phyloP scores from a whole-genome alignment of 2,329 filamentous ascomycete genomes.

The Aspergillus nomiae region DNA sequence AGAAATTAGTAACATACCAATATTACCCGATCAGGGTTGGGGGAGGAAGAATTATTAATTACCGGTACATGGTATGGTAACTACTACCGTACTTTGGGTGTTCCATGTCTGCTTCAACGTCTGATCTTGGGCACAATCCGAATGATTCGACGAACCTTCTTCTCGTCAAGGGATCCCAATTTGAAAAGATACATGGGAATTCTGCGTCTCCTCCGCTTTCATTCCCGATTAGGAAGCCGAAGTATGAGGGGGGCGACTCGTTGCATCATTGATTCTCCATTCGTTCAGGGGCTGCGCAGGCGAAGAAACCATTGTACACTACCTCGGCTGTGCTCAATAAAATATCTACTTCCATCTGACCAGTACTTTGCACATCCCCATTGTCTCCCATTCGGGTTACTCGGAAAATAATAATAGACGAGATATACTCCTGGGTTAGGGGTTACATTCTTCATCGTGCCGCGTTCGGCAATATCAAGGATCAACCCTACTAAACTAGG shows the following conservation, averaged over 20 bases:
- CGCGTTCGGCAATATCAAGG: neutral
- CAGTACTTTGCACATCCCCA: neutral
- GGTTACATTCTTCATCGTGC: neutral
- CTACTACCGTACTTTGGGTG: neutral
- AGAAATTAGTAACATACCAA: neutral
- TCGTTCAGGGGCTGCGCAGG: neutral
- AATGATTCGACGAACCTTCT: neutral
- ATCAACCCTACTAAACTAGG: neutral
- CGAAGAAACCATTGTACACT: neutral
- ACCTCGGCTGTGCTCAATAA: neutral
- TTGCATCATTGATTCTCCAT: conserved; percentile 4
- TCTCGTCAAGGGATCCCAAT: neutral
- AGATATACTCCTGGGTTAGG: neutral
- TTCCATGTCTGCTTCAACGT: neutral
- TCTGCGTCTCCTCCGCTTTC: neutral
- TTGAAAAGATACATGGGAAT: neutral
- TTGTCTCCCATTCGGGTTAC: neutral
- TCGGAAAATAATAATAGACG: neutral
- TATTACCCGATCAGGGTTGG: conserved; percentile 1
- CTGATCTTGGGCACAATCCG: neutral
- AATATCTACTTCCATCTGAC: neutral
- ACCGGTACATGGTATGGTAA: neutral
- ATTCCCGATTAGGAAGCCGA: neutral
- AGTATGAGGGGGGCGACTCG: neutral
- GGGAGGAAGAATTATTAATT: neutral